phyloP scores from a whole-genome alignment of 306 rosid genomes.

The Hippophae tibetana region DNA sequence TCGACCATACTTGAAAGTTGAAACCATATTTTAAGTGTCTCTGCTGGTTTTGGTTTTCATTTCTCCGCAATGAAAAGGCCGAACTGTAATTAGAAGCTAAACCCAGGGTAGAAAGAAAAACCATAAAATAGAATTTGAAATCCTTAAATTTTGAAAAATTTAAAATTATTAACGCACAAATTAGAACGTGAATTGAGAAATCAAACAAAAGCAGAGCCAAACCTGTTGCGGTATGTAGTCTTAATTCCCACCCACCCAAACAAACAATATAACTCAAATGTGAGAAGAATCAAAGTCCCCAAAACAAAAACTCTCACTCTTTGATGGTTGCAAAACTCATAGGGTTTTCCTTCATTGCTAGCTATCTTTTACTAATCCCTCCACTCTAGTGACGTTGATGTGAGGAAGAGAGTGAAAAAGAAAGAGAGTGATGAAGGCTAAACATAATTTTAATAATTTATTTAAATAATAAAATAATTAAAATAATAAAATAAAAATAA shows the following conservation, averaged over 20 bases:
- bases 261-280: neutral
- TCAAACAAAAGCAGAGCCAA: constrained; percentile 3
- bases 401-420: neutral
- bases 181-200: too few species aligned
- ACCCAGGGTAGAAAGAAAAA: neutral
- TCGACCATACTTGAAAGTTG: too few species aligned
- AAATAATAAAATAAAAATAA: too few species aligned
- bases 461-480: too few species aligned
- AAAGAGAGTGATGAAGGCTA: too few species aligned
- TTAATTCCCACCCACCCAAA: neutral
- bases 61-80: too few species aligned
- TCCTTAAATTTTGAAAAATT: neutral
- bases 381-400: constrained; percentile 63
- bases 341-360: constrained; percentile 83
- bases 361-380: constrained; percentile 64
- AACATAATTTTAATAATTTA: too few species aligned
- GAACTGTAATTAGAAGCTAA: too few species aligned
- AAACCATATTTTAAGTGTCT: too few species aligned
- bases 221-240: constrained; percentile 8
- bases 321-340: constrained; percentile 9
- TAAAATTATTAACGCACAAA: neutral
- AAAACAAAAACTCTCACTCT: too few species aligned
- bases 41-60: too few species aligned
- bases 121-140: neutral
- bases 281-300: too few species aligned